phyloP scores from a whole-genome alignment of 2,329 filamentous ascomycete species.

The Hymenoscyphus fructigenus region DNA sequence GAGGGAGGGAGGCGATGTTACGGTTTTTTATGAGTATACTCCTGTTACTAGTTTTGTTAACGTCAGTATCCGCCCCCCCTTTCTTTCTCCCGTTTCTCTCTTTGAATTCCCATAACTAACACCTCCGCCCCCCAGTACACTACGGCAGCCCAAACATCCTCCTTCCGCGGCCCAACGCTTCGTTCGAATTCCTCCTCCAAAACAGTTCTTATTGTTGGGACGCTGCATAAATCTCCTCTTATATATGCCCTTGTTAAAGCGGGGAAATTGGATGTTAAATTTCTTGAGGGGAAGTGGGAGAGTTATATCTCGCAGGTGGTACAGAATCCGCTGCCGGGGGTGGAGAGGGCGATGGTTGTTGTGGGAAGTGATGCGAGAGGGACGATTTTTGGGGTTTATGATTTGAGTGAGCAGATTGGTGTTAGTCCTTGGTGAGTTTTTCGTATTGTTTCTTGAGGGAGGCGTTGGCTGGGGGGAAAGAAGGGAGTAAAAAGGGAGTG shows the following conservation, averaged over 20 bases:
- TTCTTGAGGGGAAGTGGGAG: slow-evolving; percentile 66
- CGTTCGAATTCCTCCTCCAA: slow-evolving; percentile 31
- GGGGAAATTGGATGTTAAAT: slow-evolving; percentile 56
- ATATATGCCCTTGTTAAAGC: slow-evolving; percentile 57
- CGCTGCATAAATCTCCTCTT: slow-evolving; percentile 61
- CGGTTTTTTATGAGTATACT: slow-evolving; percentile 31
- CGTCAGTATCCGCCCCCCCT: slow-evolving; percentile 20
- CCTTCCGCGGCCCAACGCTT: slow-evolving; percentile 46
- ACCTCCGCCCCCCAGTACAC: slow-evolving; percentile 47
- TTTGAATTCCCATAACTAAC: too few relatives aligned
- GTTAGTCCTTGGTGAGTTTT: slow-evolving; percentile 65
- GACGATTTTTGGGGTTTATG: slow-evolving; percentile 70
- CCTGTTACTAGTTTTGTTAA: slow-evolving; percentile 31
- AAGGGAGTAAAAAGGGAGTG: background rate
- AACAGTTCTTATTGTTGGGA: slow-evolving; percentile 66
- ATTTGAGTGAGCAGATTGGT: slow-evolving; percentile 70
- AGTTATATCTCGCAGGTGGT: slow-evolving; percentile 62
- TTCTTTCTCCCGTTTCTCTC: too few relatives aligned
- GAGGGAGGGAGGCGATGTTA: slow-evolving; percentile 15
- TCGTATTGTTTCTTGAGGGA: slow-evolving; percentile 46
- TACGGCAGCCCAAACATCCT: slow-evolving; percentile 40
- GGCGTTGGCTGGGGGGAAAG: slow-evolving; percentile 38
- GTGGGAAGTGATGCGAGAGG: slow-evolving; percentile 65
- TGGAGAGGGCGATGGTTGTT: slow-evolving; percentile 61
- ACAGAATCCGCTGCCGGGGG: slow-evolving; percentile 54